Evolutionary conservation across 225 moss, liverwort and hornwort species (phyloP).

Genomic region (Ulota crispa): DNA sequence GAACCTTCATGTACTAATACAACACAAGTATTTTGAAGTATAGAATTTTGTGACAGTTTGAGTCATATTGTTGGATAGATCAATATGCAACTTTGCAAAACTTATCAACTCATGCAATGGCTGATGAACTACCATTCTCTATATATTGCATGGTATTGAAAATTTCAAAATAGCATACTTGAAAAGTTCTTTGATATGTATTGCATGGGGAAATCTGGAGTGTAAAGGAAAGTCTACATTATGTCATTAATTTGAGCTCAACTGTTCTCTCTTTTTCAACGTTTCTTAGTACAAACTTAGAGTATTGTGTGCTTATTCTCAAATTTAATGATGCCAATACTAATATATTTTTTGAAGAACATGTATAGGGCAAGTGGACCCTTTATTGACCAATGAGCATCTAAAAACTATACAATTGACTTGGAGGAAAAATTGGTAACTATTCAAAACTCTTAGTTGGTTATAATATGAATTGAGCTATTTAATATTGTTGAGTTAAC

Average conservation of each 20-base stretch:
- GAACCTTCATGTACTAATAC: no score
- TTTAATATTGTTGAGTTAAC: neutral
- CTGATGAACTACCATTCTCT: neutral
- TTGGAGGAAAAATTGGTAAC: neutral
- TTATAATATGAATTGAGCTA: neutral
- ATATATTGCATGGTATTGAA: neutral
- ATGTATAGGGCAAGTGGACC: accelerated
- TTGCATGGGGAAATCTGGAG: neutral
- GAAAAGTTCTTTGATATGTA: neutral
- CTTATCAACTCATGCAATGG: neutral
- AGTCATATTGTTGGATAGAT: neutral
- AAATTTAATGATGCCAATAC: neutral
- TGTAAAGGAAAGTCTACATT: neutral
- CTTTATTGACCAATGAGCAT: neutral
- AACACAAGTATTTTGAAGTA: no score
- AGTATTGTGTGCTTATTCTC: neutral
- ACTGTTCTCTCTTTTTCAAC: no score
- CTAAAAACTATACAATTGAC: neutral
- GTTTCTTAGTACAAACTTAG: neutral
- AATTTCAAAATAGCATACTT: neutral
- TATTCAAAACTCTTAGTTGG: no score
- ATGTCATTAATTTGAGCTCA: neutral
- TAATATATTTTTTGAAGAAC: neutral
- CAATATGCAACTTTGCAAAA: neutral
- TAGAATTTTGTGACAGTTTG: no score